Evolutionary conservation across 139 green algal species (phyloP).

Genomic region (Volvox reticuliferus): DNA sequence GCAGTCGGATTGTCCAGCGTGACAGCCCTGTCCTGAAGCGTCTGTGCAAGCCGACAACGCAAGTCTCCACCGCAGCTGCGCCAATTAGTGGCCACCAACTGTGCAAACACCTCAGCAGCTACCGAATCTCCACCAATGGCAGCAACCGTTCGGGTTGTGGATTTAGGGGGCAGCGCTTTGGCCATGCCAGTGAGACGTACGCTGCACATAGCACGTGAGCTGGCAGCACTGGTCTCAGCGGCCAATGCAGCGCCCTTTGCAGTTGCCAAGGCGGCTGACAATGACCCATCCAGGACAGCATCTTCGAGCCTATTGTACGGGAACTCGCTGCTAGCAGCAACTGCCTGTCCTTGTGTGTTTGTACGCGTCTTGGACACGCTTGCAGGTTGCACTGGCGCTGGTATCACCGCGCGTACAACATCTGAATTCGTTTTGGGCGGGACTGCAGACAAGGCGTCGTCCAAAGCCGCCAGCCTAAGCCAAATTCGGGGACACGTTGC

Average conservation of each 20-base stretch:
- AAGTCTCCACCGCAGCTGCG: constrained; percentile 22
- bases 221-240: not conserved
- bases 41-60: constrained; percentile 18
- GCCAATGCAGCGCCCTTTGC: not conserved
- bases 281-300: not conserved
- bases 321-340: constrained; percentile 1
- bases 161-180: not conserved
- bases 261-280: not conserved
- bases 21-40: constrained; percentile 35
- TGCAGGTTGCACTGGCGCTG: not conserved
- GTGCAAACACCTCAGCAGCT: constrained; percentile 42
- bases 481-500: not conserved
- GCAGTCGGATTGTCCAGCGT: constrained; percentile 56
- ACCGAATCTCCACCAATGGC: not conserved
- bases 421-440: not conserved
- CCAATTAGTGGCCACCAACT: constrained; percentile 47
- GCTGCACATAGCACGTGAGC: not conserved
- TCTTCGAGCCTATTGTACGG: constrained; percentile 33
- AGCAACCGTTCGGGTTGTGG: not conserved
- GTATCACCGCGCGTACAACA: not conserved
- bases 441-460: not conserved
- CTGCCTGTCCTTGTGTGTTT: not conserved
- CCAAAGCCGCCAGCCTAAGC: not conserved
- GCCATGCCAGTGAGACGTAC: not conserved
- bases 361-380: not conserved